phyloP scores from a whole-genome alignment of 345 rosid species.

The Psidium friedrichsthalianum region DNA sequence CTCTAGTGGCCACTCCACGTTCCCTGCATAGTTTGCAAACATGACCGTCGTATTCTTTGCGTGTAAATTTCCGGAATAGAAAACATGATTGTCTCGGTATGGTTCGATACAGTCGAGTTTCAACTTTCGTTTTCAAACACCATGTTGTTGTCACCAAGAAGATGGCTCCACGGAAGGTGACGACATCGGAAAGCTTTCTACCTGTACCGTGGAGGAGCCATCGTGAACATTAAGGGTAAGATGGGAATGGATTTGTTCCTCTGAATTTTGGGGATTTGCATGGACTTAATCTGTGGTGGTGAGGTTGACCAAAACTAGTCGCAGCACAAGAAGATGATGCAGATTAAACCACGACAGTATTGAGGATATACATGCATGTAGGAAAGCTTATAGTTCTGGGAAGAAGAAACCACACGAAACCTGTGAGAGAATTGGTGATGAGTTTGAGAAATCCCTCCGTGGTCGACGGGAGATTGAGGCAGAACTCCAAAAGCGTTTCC shows the following conservation, averaged over 20 bases:
- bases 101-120: neutral
- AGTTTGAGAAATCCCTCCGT: slow-evolving; percentile 35
- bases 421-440: slow-evolving; percentile 17
- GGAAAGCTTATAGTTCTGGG: neutral
- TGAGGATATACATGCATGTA: too few species aligned
- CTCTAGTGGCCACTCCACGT: slow-evolving; percentile 24
- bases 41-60: neutral
- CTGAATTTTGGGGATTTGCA: neutral
- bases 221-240: neutral
- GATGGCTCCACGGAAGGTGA: neutral
- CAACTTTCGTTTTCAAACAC: neutral
- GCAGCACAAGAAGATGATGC: too few species aligned
- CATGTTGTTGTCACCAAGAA: neutral
- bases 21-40: slow-evolving; percentile 14
- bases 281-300: neutral
- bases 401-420: slow-evolving; percentile 1
- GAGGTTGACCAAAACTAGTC: neutral
- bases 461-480: slow-evolving; percentile 29
- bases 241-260: too few species aligned
- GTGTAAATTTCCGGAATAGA: neutral
- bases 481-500: slow-evolving; percentile 15
- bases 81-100: neutral
- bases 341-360: too few species aligned
- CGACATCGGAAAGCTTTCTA: neutral
- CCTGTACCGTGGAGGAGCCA: neutral